Evolutionary conservation across 2,329 filamentous ascomycete genomes (phyloP).

Genomic region (Aspergillus candidus): DNA sequence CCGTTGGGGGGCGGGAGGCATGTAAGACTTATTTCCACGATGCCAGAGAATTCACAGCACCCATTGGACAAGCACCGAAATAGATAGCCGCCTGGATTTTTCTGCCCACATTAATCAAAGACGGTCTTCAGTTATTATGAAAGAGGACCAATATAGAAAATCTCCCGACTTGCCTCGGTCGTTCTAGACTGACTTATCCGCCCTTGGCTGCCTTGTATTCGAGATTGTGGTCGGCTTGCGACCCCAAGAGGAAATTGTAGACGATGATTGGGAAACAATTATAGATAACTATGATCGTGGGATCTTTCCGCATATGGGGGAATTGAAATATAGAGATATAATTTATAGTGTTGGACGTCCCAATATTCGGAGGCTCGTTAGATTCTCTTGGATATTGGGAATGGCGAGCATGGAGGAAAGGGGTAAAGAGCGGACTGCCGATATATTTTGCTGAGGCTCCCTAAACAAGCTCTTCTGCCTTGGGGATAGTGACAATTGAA

Average conservation of each 20-base stretch:
- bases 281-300: not conserved
- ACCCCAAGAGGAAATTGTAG: conserved; percentile 8
- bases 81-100: too few relatives aligned
- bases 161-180: conserved; percentile 4
- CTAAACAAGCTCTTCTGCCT: not conserved
- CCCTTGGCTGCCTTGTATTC: conserved; percentile 11
- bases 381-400: not conserved
- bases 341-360: conserved; percentile 1
- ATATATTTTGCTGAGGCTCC: not conserved
- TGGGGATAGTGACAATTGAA: not conserved
- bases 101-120: too few relatives aligned
- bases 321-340: conserved; percentile 1
- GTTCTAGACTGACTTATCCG: conserved; percentile 11
- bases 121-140: conserved; percentile 5
- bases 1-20: too few relatives aligned
- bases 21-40: too few relatives aligned
- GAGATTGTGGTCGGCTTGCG: conserved; percentile 6
- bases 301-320: not conserved
- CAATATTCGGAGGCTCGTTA: not conserved
- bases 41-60: too few relatives aligned
- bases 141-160: conserved; percentile 8
- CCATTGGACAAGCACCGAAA: too few relatives aligned
- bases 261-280: not conserved
- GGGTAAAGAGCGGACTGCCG: not conserved
- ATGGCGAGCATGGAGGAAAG: not conserved